phyloP scores from a whole-genome alignment of 2,329 filamentous ascomycete genomes.

The Penicillium sp. region DNA sequence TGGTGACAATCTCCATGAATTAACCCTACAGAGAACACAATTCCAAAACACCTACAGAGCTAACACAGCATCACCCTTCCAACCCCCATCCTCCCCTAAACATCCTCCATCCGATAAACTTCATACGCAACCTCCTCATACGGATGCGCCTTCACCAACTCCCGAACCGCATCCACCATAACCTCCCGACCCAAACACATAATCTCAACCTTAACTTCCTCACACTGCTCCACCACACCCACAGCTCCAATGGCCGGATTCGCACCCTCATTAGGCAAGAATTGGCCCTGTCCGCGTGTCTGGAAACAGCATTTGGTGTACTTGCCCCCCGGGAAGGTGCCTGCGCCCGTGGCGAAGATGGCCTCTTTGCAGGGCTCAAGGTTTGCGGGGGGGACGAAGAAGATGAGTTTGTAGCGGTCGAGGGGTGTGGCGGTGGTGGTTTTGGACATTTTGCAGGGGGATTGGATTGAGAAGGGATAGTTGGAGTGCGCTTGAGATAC shows the following conservation, averaged over 20 bases:
- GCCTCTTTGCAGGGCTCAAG: conserved; percentile 50
- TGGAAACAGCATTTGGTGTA: conserved; percentile 52
- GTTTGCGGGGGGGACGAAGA: conserved; percentile 50
- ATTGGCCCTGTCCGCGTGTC: conserved; percentile 49
- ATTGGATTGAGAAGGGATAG: not conserved
- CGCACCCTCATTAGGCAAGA: conserved; percentile 48
- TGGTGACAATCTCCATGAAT: not conserved
- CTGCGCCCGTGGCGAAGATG: conserved; percentile 50
- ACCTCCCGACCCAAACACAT: conserved; percentile 49
- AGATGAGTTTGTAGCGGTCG: conserved; percentile 52
- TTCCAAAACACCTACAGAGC: not conserved
- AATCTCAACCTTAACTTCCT: conserved; percentile 53
- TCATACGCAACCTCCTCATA: conserved; percentile 55
- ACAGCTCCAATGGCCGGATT: conserved; percentile 50
- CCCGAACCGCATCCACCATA: conserved; percentile 49
- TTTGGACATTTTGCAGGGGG: conserved; percentile 32
- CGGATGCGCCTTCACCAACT: conserved; percentile 51
- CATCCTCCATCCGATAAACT: conserved; percentile 52
- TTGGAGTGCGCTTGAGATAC: not conserved
- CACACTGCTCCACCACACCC: conserved; percentile 47
- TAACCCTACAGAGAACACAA: not conserved
- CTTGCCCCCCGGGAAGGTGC: conserved; percentile 49
- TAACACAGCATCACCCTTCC: not conserved
- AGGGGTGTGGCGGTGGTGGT: conserved; percentile 24
- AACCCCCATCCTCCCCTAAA: conserved; percentile 27